Evolutionary conservation across 306 rosid species (phyloP).

Genomic region (Vachellia pachyceras): DNA sequence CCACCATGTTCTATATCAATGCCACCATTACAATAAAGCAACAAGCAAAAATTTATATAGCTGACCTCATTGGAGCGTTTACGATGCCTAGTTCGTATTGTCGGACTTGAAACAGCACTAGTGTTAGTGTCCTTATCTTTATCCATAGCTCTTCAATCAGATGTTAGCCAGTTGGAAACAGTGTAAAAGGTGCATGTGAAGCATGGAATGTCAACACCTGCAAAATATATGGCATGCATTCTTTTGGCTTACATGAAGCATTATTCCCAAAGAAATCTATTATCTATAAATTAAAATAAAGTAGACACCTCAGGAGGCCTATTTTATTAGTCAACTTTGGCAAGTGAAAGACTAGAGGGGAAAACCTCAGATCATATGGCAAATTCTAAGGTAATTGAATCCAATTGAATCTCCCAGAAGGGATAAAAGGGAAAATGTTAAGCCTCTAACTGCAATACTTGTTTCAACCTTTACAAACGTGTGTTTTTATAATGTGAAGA

Average conservation of each 20-base stretch:
- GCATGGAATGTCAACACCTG: slow-evolving; percentile 54
- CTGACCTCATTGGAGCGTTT: slow-evolving; percentile 83
- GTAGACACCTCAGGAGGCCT: slow-evolving; percentile 17
- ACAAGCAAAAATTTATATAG: slow-evolving; percentile 28
- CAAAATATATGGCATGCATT: slow-evolving; percentile 38
- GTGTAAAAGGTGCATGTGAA: slow-evolving; percentile 32
- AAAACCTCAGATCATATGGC: slow-evolving; percentile 6
- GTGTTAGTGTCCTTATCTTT: slow-evolving; percentile 59
- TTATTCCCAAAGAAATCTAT: slow-evolving; percentile 3
- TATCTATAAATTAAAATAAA: not conserved
- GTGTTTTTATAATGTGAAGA: no score
- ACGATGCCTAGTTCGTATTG: slow-evolving; percentile 66
- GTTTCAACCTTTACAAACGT: no score
- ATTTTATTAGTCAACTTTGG: slow-evolving; percentile 27
- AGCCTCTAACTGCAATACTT: not conserved
- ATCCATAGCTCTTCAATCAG: slow-evolving; percentile 61
- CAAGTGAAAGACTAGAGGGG: slow-evolving; percentile 14
- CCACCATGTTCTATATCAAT: slow-evolving; percentile 31
- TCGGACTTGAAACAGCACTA: slow-evolving; percentile 42
- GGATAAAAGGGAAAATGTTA: not conserved
- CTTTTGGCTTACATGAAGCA: slow-evolving; percentile 23
- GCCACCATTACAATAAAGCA: not conserved
- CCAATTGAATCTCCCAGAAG: slow-evolving; percentile 26
- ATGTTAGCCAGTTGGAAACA: slow-evolving; percentile 42
- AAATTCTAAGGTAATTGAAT: slow-evolving; percentile 20